These are phyloP conservation scores for Heterobasidion occidentale DNA, from an alignment of 1,284 basidiomycete species.

Conservation along the genomic window DNA sequence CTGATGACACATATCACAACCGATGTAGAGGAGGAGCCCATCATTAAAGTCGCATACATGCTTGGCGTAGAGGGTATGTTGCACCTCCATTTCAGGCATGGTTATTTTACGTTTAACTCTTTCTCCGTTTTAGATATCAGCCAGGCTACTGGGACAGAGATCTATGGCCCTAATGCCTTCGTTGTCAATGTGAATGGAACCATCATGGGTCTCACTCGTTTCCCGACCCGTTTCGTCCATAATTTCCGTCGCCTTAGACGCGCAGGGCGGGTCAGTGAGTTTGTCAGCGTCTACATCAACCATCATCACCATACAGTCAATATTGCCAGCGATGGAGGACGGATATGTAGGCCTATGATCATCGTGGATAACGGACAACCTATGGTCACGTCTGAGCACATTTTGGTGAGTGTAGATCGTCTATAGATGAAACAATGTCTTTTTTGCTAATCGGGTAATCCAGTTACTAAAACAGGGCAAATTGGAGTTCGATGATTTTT, in stretches of 20 bases:
- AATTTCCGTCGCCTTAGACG: conserved; percentile 92
- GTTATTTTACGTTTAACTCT: not conserved
- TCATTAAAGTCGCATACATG: conserved; percentile 86
- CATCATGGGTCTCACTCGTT: conserved; percentile 89
- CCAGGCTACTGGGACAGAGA: conserved; percentile 90
- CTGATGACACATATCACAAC: conserved; percentile 99
- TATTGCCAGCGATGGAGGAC: conserved; percentile 95
- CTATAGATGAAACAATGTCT: not conserved
- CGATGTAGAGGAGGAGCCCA: conserved; percentile 94
- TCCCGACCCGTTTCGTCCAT: conserved; percentile 80
- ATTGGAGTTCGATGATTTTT: conserved; percentile 91
- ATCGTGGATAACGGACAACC: conserved; percentile 87
- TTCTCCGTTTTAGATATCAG: conserved; percentile 65
- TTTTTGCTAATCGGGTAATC: conserved; percentile 4
- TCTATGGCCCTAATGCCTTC: conserved; percentile 88
- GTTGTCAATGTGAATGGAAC: conserved; percentile 97
- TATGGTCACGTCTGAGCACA: conserved; percentile 78
- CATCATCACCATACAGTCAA: conserved; percentile 93
- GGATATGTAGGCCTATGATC: conserved; percentile 97
- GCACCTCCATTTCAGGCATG: conserved; percentile 3
- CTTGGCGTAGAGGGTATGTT: conserved; percentile 86
- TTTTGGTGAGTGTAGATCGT: conserved; percentile 45
- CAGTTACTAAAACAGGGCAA: conserved; percentile 77
- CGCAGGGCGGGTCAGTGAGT: conserved; percentile 90
- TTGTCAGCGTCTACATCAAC: conserved; percentile 96